Evolutionary conservation across 768 basidiomycete species (phyloP).

Genomic region (Lactifluus piperatus): DNA sequence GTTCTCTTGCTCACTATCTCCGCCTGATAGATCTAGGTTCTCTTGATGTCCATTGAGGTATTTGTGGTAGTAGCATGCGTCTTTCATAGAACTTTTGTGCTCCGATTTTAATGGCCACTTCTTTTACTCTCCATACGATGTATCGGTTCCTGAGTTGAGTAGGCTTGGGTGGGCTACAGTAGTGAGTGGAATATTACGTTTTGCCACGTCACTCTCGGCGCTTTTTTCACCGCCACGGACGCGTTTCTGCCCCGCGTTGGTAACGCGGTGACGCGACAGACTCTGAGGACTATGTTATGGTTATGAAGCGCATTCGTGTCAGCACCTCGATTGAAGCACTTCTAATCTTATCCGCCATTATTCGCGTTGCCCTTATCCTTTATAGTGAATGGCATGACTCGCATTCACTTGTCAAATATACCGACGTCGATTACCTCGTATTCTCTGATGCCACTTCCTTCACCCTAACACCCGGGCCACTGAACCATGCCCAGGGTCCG

Average conservation of each 20-base stretch:
- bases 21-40: constrained; percentile 8
- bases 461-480: constrained; percentile 38
- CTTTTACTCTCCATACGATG: background rate
- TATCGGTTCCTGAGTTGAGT: background rate
- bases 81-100: constrained; percentile 5
- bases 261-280: background rate
- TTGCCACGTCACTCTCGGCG: constrained; percentile 14
- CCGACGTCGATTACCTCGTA: constrained; percentile 96
- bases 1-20: constrained; percentile 7
- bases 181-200: constrained; percentile 6
- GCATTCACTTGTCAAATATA: constrained; percentile 81
- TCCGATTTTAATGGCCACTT: constrained; percentile 10
- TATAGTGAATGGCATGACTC: constrained; percentile 91
- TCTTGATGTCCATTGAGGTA: background rate
- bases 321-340: constrained; percentile 41
- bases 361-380: constrained; percentile 63
- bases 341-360: constrained; percentile 41
- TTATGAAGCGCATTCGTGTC: background rate
- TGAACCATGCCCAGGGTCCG: constrained; percentile 55
- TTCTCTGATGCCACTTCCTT: constrained; percentile 87
- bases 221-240: background rate
- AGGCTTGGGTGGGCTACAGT: background rate
- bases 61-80: background rate
- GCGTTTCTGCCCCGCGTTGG: background rate
- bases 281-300: background rate